A percentile compares a stretch with the other conserved stretches of the same genome.
These are phyloP conservation scores for Chimonanthus salicifolius DNA, from an alignment of 164 flowering plant species.

Conservation along the genomic window DNA sequence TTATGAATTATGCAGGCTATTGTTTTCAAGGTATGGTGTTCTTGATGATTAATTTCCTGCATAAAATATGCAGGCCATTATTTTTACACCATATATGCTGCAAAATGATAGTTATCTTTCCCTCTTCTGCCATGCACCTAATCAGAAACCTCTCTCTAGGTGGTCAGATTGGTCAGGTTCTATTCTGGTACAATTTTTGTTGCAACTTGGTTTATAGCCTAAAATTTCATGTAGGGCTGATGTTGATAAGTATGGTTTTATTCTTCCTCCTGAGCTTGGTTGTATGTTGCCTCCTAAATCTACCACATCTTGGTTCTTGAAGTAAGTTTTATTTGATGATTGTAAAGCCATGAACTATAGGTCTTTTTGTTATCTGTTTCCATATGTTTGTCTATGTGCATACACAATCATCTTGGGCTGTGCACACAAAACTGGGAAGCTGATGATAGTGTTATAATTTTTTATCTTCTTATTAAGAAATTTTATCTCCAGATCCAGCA, in stretches of 20 bases:
- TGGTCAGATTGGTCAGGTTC: constrained; percentile 20
- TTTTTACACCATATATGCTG: constrained; percentile 65
- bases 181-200: constrained; percentile 5
- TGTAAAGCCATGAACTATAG: not conserved
- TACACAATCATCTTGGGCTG: not conserved
- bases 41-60: not conserved
- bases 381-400: not conserved
- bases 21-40: not conserved
- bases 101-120: constrained; percentile 59
- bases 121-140: constrained; percentile 39
- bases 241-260: constrained; percentile 30
- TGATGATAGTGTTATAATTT: not conserved
- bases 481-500: constrained; percentile 51
- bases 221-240: constrained; percentile 48
- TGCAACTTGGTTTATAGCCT: constrained; percentile 8
- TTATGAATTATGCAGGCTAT: too few species aligned
- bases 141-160: constrained; percentile 60
- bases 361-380: not conserved
- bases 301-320: constrained; percentile 66
- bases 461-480: not conserved
- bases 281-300: constrained; percentile 57
- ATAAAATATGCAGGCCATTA: constrained; percentile 48
- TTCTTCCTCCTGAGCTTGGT: constrained; percentile 58
- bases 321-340: constrained; percentile 39
- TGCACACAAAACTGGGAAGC: not conserved